A percentile compares a stretch with the other conserved stretches of the same genome.
These are phyloP conservation scores for Cadophora luteo-olivacea DNA, from an alignment of 2,329 filamentous ascomycete species.

Conservation along the genomic window DNA sequence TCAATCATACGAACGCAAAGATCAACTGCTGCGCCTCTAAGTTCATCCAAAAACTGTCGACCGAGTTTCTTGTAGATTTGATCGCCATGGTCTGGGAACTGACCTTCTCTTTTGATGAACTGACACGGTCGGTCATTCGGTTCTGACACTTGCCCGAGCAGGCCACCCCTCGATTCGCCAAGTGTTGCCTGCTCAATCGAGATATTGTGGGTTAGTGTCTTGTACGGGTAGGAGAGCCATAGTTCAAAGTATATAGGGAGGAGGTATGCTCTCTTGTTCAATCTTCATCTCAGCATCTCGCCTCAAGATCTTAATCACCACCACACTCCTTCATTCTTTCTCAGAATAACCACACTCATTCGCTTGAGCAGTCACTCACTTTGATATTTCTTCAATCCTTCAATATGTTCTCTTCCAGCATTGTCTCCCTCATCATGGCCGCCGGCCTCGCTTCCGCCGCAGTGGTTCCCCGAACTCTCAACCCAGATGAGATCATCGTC, in stretches of 20 bases:
- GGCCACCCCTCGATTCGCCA: neutral
- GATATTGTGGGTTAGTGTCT: neutral
- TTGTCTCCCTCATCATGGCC: conserved; percentile 20
- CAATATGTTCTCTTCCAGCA: conserved; percentile 23
- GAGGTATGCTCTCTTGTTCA: neutral
- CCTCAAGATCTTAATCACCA: conserved; percentile 16
- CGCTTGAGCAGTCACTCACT: conserved; percentile 15
- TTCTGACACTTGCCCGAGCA: neutral
- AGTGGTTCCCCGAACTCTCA: conserved; percentile 26
- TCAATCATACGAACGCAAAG: neutral
- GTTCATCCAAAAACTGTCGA: neutral
- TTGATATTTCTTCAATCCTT: neutral
- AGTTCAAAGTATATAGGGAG: conserved; percentile 9
- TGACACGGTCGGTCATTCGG: neutral
- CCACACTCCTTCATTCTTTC: conserved; percentile 20
- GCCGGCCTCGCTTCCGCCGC: conserved; percentile 24
- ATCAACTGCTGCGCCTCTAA: conserved; percentile 1
- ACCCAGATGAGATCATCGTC: conserved; percentile 40
- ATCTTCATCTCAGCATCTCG: conserved; percentile 13
- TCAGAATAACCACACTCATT: conserved; percentile 21
- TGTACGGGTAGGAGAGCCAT: neutral
- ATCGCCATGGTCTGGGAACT: neutral
- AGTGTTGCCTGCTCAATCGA: neutral
- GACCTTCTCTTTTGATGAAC: neutral
- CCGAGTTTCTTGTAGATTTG: neutral